Conservation (phyloP, 768 basidiomycete species). For the Suillus sp. region DNA sequence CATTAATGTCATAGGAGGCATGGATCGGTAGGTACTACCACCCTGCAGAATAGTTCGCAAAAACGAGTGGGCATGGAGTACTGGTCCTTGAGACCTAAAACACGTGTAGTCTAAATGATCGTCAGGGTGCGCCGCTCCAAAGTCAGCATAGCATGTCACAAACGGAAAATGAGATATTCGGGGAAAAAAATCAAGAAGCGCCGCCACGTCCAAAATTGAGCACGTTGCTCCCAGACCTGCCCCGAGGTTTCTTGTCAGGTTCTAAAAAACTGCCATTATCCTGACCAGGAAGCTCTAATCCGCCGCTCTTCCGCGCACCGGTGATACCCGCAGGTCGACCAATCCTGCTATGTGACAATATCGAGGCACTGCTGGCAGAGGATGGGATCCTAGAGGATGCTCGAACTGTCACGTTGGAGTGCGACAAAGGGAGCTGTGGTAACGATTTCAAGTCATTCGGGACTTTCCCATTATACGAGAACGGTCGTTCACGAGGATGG, state of each 20-base stretch:
- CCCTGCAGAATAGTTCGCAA: slow-evolving; percentile 12
- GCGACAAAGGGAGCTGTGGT: slow-evolving; percentile 44
- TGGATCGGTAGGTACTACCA: slow-evolving; percentile 22
- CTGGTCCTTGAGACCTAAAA: slow-evolving; percentile 28
- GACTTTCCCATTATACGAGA: slow-evolving; percentile 28
- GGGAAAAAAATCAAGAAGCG: slow-evolving; percentile 10
- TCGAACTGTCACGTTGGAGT: slow-evolving; percentile 52
- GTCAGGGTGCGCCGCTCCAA: slow-evolving; percentile 16
- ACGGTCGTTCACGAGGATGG: slow-evolving; percentile 29
- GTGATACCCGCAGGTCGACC: slow-evolving; percentile 42
- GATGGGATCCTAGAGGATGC: slow-evolving; percentile 43
- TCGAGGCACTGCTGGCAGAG: slow-evolving; percentile 35
- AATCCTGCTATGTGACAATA: slow-evolving; percentile 46
- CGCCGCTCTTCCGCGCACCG: slow-evolving; percentile 47
- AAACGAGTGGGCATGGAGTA: slow-evolving; percentile 16
- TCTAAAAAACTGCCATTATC: slow-evolving; percentile 21
- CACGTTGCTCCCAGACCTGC: slow-evolving; percentile 32
- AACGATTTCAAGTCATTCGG: slow-evolving; percentile 37
- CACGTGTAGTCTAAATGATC: slow-evolving; percentile 11
- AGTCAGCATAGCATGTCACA: slow-evolving; percentile 10
- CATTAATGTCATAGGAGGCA: slow-evolving; percentile 29
- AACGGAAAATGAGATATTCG: background rate
- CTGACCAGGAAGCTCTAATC: slow-evolving; percentile 30
- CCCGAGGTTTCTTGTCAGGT: slow-evolving; percentile 26
- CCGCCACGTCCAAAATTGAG: slow-evolving; percentile 24